phyloP scores from a whole-genome alignment of 805 yeast species.

The Zygoascus bituminiphila region DNA sequence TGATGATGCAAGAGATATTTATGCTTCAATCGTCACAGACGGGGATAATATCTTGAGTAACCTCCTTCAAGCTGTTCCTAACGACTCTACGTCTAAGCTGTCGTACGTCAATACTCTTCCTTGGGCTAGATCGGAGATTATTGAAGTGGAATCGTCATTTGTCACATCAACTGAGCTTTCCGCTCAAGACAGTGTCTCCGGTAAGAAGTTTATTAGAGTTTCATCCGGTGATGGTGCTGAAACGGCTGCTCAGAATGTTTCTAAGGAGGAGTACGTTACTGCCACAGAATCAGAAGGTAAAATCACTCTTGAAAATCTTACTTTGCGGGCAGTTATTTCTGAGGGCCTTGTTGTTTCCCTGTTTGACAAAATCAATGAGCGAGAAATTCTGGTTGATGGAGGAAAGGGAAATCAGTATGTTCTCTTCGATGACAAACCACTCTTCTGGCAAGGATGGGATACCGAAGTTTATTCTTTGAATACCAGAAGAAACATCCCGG shows the following conservation, averaged over 20 bases:
- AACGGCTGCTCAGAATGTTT: background rate
- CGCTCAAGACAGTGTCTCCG: background rate
- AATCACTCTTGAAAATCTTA: conserved; percentile 51
- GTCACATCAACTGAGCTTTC: background rate
- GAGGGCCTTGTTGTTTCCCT: conserved; percentile 59
- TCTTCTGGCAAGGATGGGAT: conserved; percentile 93
- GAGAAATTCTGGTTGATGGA: conserved; percentile 50
- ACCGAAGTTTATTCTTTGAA: conserved; percentile 82
- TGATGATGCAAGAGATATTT: conserved; percentile 67
- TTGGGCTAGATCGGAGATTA: conserved; percentile 48
- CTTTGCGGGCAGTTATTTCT: conserved; percentile 48
- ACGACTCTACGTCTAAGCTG: conserved; percentile 34
- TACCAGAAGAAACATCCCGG: conserved; percentile 44
- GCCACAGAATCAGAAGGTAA: conserved; percentile 35
- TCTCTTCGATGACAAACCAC: conserved; percentile 80
- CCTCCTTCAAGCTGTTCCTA: conserved; percentile 22
- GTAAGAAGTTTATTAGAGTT: background rate
- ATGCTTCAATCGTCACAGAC: conserved; percentile 48
- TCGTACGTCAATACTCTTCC: conserved; percentile 46
- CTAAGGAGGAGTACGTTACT: conserved; percentile 28
- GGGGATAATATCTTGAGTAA: conserved; percentile 48
- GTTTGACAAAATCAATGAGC: conserved; percentile 48
- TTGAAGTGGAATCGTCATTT: conserved; percentile 27
- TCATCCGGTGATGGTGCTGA: background rate
- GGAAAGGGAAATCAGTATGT: conserved; percentile 62